Percentiles rank a stretch among this genome's conserved stretches.
These are phyloP conservation scores for Phytophthora cactorum DNA, from an alignment of 352 stramenopile species.

Conservation along the genomic window DNA sequence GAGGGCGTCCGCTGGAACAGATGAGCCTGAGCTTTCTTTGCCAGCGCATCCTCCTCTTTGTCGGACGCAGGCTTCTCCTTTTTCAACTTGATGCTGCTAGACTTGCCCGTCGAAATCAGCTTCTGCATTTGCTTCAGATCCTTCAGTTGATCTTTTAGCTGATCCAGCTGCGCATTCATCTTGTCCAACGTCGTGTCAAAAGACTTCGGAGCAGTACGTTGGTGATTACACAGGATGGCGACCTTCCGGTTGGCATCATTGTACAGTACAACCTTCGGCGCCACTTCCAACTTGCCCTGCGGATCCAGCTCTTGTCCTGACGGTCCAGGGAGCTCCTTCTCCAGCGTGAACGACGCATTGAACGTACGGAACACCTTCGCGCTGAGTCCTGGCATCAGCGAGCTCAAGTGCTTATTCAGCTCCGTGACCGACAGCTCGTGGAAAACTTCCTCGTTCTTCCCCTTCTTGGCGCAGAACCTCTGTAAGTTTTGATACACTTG, in stretches of 20 bases:
- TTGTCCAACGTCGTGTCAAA: slow-evolving; percentile 96
- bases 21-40: slow-evolving; percentile 95
- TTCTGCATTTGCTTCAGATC: slow-evolving; percentile 94
- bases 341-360: slow-evolving; percentile 99
- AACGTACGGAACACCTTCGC: slow-evolving; percentile 99
- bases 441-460: slow-evolving; percentile 98
- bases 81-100: slow-evolving; percentile 91
- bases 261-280: slow-evolving; percentile 97
- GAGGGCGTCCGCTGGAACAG: slow-evolving; percentile 93
- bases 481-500: slow-evolving; percentile 97
- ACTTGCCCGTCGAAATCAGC: slow-evolving; percentile 88
- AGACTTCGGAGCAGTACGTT: slow-evolving; percentile 98
- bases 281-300: slow-evolving; percentile 66
- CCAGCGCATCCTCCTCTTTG: slow-evolving; percentile 81
- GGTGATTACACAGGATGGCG: slow-evolving; percentile 99
- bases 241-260: slow-evolving; percentile 99
- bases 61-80: slow-evolving; percentile 84
- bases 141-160: slow-evolving; percentile 95
- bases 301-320: slow-evolving; percentile 56
- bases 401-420: slow-evolving; percentile 98
- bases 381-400: slow-evolving; percentile 98
- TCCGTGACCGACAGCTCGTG: slow-evolving; percentile 95
- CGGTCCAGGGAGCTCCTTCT: slow-evolving; percentile 93
- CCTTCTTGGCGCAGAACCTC: slow-evolving; percentile 96
- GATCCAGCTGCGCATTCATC: slow-evolving; percentile 92